Conservation (phyloP, 306 rosid genomes). For the Sophora flavescens region DNA sequence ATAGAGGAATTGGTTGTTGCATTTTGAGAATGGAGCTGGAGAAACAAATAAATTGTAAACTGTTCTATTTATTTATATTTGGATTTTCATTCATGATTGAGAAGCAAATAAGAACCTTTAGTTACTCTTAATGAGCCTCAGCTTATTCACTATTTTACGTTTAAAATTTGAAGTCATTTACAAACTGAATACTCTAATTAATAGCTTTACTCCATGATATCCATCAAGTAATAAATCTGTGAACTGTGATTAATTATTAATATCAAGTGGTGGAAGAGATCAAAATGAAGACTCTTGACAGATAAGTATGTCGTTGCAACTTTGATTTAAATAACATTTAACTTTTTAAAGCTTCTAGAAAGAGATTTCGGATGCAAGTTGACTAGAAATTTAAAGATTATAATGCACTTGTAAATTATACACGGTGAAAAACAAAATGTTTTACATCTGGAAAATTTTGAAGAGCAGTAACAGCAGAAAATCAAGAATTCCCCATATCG, state of each 20-base stretch:
- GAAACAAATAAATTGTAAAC: neutral
- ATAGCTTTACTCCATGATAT: neutral
- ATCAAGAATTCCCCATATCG: slow-evolving; percentile 40
- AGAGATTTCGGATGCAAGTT: slow-evolving; percentile 7
- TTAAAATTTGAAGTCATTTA: neutral
- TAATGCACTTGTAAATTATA: neutral
- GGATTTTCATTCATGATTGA: neutral
- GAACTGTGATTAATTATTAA: too few species aligned
- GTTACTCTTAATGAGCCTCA: neutral
- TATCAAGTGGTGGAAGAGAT: neutral
- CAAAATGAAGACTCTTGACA: neutral
- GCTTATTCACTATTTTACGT: neutral
- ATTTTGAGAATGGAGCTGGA: neutral
- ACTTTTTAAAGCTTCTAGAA: slow-evolving; percentile 2
- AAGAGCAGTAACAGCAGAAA: slow-evolving; percentile 28
- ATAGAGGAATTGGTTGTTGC: neutral
- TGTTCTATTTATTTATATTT: too few species aligned
- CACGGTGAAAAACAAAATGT: neutral
- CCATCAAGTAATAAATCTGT: neutral
- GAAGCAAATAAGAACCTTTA: neutral
- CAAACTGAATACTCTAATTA: neutral
- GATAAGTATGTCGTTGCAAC: neutral
- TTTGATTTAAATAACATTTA: neutral
- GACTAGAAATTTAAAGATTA: slow-evolving; percentile 5
- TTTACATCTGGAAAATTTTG: neutral